Evolutionary conservation across 2,329 filamentous ascomycete species (phyloP), one percentile per base, ranked within the genome.

Genomic region (Exutisphaerella laricina): DNA sequence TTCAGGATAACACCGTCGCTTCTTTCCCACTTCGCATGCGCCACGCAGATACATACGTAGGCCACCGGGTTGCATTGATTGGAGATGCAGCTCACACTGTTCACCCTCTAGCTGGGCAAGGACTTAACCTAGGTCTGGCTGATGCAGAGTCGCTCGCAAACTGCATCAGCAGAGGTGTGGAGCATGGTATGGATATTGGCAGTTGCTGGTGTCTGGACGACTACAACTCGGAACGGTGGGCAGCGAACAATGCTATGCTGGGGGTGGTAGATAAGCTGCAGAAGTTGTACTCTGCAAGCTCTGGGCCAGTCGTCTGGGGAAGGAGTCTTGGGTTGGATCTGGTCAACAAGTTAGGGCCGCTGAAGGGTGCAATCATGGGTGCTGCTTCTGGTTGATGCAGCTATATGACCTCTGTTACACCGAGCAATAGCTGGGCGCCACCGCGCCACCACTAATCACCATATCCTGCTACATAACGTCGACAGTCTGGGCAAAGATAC

Each of bases 61-160:
- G 82, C 28, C 88, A 95, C 58, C 83, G 92, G n/a, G 73, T 96
- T 6, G 92, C 89, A 1, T 77, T 98, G 1, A 80, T 98, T 25
- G 92, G 92, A 48, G 92, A 98, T 54, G 92, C 92, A 1, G 92
- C 92, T 5, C 92, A 98, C 64, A 94, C 89, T 1, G 82, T 95
- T 52, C 92, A 98, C 64, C 92, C 92, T 0, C 80, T 98, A 3
- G 92, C 88, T 1, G 92, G 92, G 1, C 92, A 97, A 66, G 92
- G 92, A 1, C 73, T 98, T 10, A 98, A 98, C 61, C 85, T 94
- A 57, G 92, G 92, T 1, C 83, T 97, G 50, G 88, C 80, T 13
- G 92, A 98, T 61, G 85, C 92, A 1, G 82, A 87, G 57, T 84
- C 84, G 40, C 77, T 98, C 0, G 80, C 82, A 5, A 75, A 74